phyloP scores from a whole-genome alignment of 805 yeast genomes.

The Ogataea methanolica region DNA sequence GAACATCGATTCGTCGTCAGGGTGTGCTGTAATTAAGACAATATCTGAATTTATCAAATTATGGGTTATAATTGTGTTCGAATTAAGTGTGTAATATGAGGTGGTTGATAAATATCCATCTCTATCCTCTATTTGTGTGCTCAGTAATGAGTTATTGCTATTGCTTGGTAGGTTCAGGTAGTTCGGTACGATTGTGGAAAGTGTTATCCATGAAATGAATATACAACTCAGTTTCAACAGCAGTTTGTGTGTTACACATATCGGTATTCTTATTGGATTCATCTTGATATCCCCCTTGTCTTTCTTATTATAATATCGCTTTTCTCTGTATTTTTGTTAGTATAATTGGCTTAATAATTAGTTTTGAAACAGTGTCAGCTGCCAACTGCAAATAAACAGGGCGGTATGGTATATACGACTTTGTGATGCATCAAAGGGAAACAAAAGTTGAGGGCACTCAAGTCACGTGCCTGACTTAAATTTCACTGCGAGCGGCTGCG shows the following conservation, averaged over 20 bases:
- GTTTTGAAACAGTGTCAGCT: too few species aligned
- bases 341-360: too few species aligned
- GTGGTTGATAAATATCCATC: constrained; percentile 18
- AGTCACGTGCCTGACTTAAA: too few species aligned
- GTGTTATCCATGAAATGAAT: constrained; percentile 9
- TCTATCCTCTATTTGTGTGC: neutral
- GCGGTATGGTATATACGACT: too few species aligned
- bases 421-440: too few species aligned
- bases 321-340: too few species aligned
- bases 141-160: neutral
- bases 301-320: too few species aligned
- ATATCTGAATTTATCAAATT: constrained; percentile 22
- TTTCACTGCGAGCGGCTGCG: too few species aligned
- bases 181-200: constrained; percentile 9
- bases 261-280: neutral
- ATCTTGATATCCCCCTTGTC: neutral
- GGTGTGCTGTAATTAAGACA: constrained; percentile 72
- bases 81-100: constrained; percentile 20
- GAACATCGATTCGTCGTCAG: constrained; percentile 98
- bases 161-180: neutral
- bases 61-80: constrained; percentile 11
- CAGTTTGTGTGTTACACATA: constrained; percentile 1
- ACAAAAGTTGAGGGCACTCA: too few species aligned
- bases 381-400: too few species aligned
- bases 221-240: constrained; percentile 1